phyloP scores from a whole-genome alignment of 225 moss, liverwort and hornwort genomes.

The Ulota crispa region DNA sequence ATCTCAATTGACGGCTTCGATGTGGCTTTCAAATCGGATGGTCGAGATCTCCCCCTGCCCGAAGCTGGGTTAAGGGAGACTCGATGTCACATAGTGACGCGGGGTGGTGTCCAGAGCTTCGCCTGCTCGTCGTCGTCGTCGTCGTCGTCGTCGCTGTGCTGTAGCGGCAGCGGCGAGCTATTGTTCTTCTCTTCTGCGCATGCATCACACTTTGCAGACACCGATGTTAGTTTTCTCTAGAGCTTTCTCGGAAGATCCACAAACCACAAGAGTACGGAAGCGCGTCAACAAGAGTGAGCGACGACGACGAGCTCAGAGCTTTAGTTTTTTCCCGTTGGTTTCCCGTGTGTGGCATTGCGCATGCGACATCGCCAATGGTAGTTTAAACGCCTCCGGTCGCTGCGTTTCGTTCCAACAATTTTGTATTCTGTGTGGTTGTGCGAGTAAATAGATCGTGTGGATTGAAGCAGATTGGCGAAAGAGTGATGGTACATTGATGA shows the following conservation, averaged over 20 bases:
- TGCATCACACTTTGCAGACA: constrained; percentile 3
- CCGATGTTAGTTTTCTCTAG: background rate
- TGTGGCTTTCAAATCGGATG: too few relatives aligned
- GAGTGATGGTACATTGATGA: constrained; percentile 35
- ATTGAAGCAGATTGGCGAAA: background rate
- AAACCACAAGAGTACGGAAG: background rate
- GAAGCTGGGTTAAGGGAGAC: too few relatives aligned
- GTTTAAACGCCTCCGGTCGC: background rate
- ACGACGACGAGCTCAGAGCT: background rate
- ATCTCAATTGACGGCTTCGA: too few relatives aligned
- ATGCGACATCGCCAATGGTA: constrained; percentile 3
- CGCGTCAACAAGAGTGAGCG: background rate
- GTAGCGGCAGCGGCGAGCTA: constrained; percentile 4
- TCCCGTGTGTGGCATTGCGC: constrained; percentile 7
- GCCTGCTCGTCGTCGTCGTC: background rate
- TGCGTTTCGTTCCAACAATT: background rate
- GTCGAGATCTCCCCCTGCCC: too few relatives aligned
- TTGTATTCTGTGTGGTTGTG: background rate
- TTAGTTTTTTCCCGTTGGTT: background rate
- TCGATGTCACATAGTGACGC: too few relatives aligned
- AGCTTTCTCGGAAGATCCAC: constrained; percentile 1
- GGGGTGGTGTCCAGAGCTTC: background rate
- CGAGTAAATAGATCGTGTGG: constrained; percentile 16
- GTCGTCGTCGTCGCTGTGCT: background rate
- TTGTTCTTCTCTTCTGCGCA: background rate